A percentile compares a stretch with the other conserved stretches of the same genome.
These are phyloP conservation scores for Ogataea glucozyma DNA, from an alignment of 805 yeast species.

Conservation along the genomic window DNA sequence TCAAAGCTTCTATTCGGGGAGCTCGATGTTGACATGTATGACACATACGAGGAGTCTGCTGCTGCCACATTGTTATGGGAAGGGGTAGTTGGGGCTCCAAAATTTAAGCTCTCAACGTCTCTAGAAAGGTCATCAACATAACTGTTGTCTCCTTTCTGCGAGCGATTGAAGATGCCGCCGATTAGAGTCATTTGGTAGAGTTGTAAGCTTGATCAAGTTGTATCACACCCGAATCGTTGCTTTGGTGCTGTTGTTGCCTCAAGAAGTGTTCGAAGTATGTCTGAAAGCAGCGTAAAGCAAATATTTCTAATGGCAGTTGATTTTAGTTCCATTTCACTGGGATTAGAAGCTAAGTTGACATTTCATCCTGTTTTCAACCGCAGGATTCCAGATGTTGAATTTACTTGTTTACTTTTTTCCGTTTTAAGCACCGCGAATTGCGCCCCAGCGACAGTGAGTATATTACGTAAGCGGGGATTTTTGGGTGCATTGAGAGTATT, in stretches of 20 bases:
- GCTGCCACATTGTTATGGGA: constrained; percentile 17
- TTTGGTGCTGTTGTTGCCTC: neutral
- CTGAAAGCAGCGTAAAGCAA: no score
- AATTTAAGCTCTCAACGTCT: constrained; percentile 36
- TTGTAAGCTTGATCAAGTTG: no score
- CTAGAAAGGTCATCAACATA: constrained; percentile 36
- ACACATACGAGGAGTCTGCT: constrained; percentile 25
- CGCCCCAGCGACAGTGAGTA: constrained; percentile 1
- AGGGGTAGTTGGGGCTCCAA: constrained; percentile 32
- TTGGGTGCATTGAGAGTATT: no score
- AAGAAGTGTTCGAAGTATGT: no score
- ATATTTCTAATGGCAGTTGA: neutral
- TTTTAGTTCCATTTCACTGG: neutral
- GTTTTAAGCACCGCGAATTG: constrained; percentile 1
- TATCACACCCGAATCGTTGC: no score
- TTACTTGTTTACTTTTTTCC: constrained; percentile 11
- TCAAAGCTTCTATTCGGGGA: constrained; percentile 35
- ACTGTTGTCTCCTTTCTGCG: constrained; percentile 28
- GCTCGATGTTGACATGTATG: constrained; percentile 32
- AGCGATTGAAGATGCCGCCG: constrained; percentile 33
- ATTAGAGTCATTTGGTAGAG: constrained; percentile 28
- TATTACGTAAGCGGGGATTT: neutral
- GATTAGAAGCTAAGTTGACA: no score
- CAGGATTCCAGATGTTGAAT: constrained; percentile 6
- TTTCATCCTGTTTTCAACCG: constrained; percentile 5